These are phyloP conservation scores for Ascochyta pisi DNA, from an alignment of 2,329 filamentous ascomycete genomes.

Conservation along the genomic window DNA sequence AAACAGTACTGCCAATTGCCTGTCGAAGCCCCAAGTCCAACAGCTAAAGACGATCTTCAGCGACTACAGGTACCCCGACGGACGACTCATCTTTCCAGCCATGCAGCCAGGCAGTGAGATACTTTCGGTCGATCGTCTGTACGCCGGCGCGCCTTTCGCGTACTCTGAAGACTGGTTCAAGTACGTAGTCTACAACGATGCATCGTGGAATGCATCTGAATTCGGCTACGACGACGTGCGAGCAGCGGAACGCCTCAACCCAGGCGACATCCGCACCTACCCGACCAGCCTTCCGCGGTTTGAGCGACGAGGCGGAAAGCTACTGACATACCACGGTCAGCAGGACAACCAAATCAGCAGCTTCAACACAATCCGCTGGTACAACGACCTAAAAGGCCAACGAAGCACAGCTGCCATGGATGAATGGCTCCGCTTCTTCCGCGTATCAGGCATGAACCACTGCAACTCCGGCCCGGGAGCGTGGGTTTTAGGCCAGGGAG, in stretches of 20 bases:
- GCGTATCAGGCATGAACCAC: slow-evolving; percentile 60
- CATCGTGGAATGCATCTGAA: slow-evolving; percentile 32
- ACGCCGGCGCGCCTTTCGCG: slow-evolving; percentile 46
- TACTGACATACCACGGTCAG: slow-evolving; percentile 55
- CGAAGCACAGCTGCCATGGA: slow-evolving; percentile 21
- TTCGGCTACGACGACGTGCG: slow-evolving; percentile 25
- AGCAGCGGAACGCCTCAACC: slow-evolving; percentile 46
- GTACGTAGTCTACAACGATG: slow-evolving; percentile 53
- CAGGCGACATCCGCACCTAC: slow-evolving; percentile 47
- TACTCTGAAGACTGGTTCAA: slow-evolving; percentile 54
- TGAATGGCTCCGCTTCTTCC: slow-evolving; percentile 57
- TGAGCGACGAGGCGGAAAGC: slow-evolving; percentile 49
- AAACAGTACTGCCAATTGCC: slow-evolving; percentile 45
- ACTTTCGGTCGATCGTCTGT: slow-evolving; percentile 46
- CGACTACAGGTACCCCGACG: slow-evolving; percentile 51
- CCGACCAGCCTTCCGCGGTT: slow-evolving; percentile 42
- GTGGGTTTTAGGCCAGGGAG: slow-evolving; percentile 38
- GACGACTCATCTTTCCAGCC: slow-evolving; percentile 55
- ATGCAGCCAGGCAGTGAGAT: slow-evolving; percentile 57
- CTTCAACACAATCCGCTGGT: slow-evolving; percentile 54
- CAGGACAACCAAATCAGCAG: slow-evolving; percentile 55
- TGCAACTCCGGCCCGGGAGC: slow-evolving; percentile 58
- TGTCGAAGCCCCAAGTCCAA: slow-evolving; percentile 52
- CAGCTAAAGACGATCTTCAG: slow-evolving; percentile 54
- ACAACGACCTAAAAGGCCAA: slow-evolving; percentile 48